Conservation (phyloP, 2,329 filamentous ascomycete genomes). For the Pseudogymnoascus sp. region DNA sequence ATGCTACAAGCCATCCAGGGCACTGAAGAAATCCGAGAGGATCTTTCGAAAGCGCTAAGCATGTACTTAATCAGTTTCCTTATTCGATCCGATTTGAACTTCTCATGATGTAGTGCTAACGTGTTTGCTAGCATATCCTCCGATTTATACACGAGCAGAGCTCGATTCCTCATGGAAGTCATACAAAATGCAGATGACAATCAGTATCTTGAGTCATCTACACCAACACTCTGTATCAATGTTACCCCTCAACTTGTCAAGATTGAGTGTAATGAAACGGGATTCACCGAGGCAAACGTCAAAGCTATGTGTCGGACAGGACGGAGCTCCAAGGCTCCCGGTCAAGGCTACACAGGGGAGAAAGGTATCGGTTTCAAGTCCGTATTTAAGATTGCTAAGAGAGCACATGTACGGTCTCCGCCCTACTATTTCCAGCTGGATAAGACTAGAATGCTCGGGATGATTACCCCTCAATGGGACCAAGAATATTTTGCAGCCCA, state of each 20-base stretch:
- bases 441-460: slow-evolving; percentile 9
- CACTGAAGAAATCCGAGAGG: background rate
- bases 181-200: background rate
- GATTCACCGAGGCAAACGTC: slow-evolving; percentile 9
- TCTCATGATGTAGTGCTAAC: background rate
- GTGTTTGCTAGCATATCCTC: background rate
- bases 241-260: background rate
- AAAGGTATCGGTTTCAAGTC: slow-evolving; percentile 33
- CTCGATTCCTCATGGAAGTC: background rate
- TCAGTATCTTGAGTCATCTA: background rate
- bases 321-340: slow-evolving; percentile 1
- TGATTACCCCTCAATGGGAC: slow-evolving; percentile 12
- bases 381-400: slow-evolving; percentile 27
- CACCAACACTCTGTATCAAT: background rate
- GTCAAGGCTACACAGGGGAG: slow-evolving; percentile 26
- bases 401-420: slow-evolving; percentile 32
- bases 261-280: slow-evolving; percentile 10
- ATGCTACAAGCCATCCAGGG: background rate
- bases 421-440: slow-evolving; percentile 29
- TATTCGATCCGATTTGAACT: background rate
- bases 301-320: background rate
- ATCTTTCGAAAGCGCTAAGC: background rate
- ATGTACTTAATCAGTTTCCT: background rate
- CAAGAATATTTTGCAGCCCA: background rate
- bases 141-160: background rate